phyloP scores from a whole-genome alignment of 2,329 filamentous ascomycete species.

The Penicillium verrucosum region DNA sequence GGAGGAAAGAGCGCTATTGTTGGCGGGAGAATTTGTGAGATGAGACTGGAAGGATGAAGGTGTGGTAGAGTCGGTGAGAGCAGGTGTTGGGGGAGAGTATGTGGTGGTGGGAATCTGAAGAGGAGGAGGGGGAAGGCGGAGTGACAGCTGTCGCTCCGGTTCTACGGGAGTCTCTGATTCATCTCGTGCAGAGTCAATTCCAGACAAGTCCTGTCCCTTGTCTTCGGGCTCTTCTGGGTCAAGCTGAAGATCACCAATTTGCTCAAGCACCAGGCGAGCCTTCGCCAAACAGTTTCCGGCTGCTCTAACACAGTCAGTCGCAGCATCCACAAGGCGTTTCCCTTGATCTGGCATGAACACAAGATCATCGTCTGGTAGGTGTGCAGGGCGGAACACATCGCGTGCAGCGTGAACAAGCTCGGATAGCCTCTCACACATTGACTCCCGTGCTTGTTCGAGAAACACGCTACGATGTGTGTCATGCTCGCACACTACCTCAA shows the following conservation, averaged over 20 bases:
- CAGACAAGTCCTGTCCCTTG: conserved; percentile 9
- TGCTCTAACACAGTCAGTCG: conserved; percentile 82
- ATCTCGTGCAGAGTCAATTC: conserved; percentile 19
- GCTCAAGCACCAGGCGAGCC: conserved; percentile 78
- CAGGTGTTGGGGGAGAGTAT: conserved; percentile 35
- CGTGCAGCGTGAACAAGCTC: conserved; percentile 77
- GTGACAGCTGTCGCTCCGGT: conserved; percentile 29
- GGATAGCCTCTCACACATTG: conserved; percentile 76
- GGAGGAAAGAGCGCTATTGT: conserved; percentile 28
- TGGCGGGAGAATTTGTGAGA: conserved; percentile 28
- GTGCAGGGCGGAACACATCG: conserved; percentile 69
- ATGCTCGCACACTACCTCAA: conserved; percentile 78
- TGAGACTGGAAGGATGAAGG: conserved; percentile 48
- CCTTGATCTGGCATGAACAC: conserved; percentile 79
- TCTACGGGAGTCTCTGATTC: conserved; percentile 16
- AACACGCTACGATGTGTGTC: conserved; percentile 65
- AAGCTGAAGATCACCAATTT: conserved; percentile 86
- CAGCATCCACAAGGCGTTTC: conserved; percentile 69
- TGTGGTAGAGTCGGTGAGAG: conserved; percentile 37
- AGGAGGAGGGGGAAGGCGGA: conserved; percentile 46
- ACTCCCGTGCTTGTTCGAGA: conserved; percentile 65
- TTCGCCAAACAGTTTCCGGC: conserved; percentile 89
- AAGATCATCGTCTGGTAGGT: conserved; percentile 68
- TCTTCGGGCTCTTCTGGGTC: conserved; percentile 53
- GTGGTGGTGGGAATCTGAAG: conserved; percentile 43